Evolutionary conservation across 306 rosid species (phyloP), one percentile per base, ranked within the genome.

Genomic region (Trifolium repens): DNA sequence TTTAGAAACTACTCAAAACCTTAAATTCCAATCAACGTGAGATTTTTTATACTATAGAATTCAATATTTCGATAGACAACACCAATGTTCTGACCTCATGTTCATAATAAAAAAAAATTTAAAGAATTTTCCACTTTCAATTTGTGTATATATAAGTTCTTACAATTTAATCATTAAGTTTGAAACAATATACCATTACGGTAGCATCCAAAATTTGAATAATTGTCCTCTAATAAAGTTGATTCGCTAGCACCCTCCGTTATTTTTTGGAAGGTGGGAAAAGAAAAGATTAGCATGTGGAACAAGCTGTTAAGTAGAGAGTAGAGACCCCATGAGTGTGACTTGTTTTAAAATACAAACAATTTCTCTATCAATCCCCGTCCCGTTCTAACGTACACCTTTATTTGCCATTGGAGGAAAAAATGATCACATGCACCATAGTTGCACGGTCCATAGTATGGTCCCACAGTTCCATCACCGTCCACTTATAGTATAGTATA

Each of bases 371-470:
- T 64, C 85, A 71, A 66, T 37, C 47, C 65, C 89, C 89, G 86
- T 82, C 87, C 88, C 87, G 89, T 83, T 81, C 55, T 49, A 80
- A 79, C 68, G 80, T 75, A 69, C 85, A 70, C 74, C 79, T 80
- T 80, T 83, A 69, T 62, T 77, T 82, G 8, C 35, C 64, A 40
- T 15, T 26, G 35, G 7, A 24, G 73, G 74, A 67, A 58, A 58
- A 58, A 69, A 44, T 77, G 5, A 77, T 80, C 87, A 86, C 89
- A 83, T 86, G 89, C 82, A 22, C 40, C 70, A 35, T 77, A 69
- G 70, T 32, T 32, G 8, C 89, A 80, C 60, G 32, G 17, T 74
- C 62, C 72, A 50, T 83, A 85, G 81, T 65, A 69, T 74, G 87
- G 87, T 83, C 87, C 89, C 81, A 65, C 77, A 54, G 4, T 37